phyloP scores from a whole-genome alignment of 371 early-diverging fungal genomes.

The Mortierella sp. region DNA sequence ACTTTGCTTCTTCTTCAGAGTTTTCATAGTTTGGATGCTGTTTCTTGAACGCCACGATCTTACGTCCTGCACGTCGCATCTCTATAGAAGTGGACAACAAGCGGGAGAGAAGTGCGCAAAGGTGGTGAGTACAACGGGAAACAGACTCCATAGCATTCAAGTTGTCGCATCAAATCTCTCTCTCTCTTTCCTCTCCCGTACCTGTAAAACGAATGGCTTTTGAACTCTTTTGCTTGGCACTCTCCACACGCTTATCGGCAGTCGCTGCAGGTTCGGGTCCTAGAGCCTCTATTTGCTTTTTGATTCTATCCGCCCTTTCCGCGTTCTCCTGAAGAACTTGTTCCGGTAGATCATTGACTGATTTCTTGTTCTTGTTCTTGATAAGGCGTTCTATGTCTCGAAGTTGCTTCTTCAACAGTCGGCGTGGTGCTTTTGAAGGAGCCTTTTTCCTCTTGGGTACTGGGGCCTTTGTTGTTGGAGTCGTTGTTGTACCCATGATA shows the following conservation, averaged over 20 bases:
- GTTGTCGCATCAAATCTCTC: too few species aligned
- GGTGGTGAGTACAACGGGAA: too few species aligned
- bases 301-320: slow-evolving; percentile 21
- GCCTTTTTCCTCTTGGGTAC: slow-evolving; percentile 24
- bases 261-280: slow-evolving; percentile 8
- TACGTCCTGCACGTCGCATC: slow-evolving; percentile 42
- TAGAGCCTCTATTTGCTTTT: slow-evolving; percentile 29
- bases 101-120: too few species aligned
- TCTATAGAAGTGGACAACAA: slow-evolving; percentile 6
- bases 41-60: slow-evolving; percentile 39
- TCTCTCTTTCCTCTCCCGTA: too few species aligned
- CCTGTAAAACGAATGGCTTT: slow-evolving; percentile 33
- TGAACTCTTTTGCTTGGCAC: slow-evolving; percentile 1
- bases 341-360: slow-evolving; percentile 25
- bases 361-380: slow-evolving; percentile 37
- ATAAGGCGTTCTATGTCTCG: slow-evolving; percentile 44
- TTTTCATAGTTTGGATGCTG: slow-evolving; percentile 37
- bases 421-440: slow-evolving; percentile 49
- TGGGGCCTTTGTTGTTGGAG: slow-evolving; percentile 11
- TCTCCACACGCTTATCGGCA: background rate
- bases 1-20: slow-evolving; percentile 30
- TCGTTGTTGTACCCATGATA: background rate
- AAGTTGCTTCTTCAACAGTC: slow-evolving; percentile 38
- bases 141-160: too few species aligned
- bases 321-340: slow-evolving; percentile 34